Conservation (phyloP, 2,329 filamentous ascomycete species). For the Fusarium annulatum region DNA sequence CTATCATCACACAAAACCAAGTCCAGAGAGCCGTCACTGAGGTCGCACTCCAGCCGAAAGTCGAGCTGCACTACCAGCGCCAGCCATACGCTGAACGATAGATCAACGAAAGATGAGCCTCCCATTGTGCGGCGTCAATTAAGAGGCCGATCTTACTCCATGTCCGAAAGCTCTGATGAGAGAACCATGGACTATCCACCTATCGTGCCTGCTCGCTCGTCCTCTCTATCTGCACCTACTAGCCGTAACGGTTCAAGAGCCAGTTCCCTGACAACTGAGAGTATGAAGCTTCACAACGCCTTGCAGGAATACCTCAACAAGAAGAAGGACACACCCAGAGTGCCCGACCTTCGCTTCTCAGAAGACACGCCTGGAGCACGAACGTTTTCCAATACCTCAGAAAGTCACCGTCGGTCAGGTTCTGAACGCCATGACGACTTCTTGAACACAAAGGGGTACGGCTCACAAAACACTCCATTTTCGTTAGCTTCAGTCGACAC, state of each 20-base stretch:
- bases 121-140: constrained; percentile 57
- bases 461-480: constrained; percentile 70
- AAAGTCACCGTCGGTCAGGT: constrained; percentile 50
- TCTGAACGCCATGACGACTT: constrained; percentile 66
- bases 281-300: constrained; percentile 66
- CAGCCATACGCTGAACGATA: constrained; percentile 59
- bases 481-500: constrained; percentile 71
- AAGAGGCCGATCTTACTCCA: constrained; percentile 57
- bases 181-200: constrained; percentile 71
- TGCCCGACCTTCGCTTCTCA: constrained; percentile 31
- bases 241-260: constrained; percentile 67
- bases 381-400: constrained; percentile 39
- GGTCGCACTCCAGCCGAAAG: constrained; percentile 69
- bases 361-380: constrained; percentile 13
- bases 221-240: constrained; percentile 71
- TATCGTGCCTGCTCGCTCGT: constrained; percentile 65
- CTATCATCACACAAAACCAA: constrained; percentile 65
- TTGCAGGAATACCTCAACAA: constrained; percentile 44
- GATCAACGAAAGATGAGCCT: constrained; percentile 54
- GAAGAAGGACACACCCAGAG: constrained; percentile 18
- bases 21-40: constrained; percentile 65
- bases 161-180: constrained; percentile 62
- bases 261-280: constrained; percentile 68
- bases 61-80: constrained; percentile 66
- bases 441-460: constrained; percentile 63